Evolutionary conservation across 345 rosid genomes (phyloP).

Genomic region (Odontarrhena argentea): DNA sequence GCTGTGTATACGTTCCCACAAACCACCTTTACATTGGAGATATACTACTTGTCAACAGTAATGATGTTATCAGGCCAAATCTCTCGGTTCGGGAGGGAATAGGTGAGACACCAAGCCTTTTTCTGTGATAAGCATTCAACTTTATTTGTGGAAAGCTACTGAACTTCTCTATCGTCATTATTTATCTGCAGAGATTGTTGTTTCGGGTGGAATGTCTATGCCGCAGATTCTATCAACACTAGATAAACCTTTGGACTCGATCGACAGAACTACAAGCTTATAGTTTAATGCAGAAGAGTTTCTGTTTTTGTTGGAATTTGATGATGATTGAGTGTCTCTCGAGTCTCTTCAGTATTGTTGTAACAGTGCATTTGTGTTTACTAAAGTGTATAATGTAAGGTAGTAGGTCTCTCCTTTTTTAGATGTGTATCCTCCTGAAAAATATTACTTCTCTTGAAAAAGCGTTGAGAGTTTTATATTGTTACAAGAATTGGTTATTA

Average conservation of each 20-base stretch:
- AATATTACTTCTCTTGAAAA: slow-evolving; percentile 15
- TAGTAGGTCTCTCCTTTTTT: slow-evolving; percentile 29
- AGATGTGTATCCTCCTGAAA: slow-evolving; percentile 18
- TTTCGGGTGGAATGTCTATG: slow-evolving; percentile 99
- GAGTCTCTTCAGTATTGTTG: slow-evolving; percentile 29
- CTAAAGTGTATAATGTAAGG: slow-evolving; percentile 41
- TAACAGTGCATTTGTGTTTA: slow-evolving; percentile 36
- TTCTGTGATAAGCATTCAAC: slow-evolving; percentile 1
- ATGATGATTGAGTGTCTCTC: slow-evolving; percentile 21
- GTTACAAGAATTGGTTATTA: neutral
- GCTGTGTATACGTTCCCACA: slow-evolving; percentile 96
- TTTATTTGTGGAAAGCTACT: slow-evolving; percentile 1
- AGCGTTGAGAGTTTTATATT: slow-evolving; percentile 1
- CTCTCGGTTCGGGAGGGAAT: slow-evolving; percentile 97
- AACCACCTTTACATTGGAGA: slow-evolving; percentile 99
- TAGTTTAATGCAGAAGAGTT: slow-evolving; percentile 23
- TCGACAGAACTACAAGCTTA: slow-evolving; percentile 43
- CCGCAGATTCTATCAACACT: slow-evolving; percentile 83
- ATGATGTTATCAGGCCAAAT: slow-evolving; percentile 92
- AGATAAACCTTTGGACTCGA: slow-evolving; percentile 45
- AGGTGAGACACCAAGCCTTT: slow-evolving; percentile 55
- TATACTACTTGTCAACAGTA: slow-evolving; percentile 76
- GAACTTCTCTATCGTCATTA: slow-evolving; percentile 2
- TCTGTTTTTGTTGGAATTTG: slow-evolving; percentile 23
- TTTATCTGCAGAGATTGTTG: slow-evolving; percentile 78